phyloP scores from a whole-genome alignment of 176 grass and related monocot species.

The Oryza australiensis region DNA sequence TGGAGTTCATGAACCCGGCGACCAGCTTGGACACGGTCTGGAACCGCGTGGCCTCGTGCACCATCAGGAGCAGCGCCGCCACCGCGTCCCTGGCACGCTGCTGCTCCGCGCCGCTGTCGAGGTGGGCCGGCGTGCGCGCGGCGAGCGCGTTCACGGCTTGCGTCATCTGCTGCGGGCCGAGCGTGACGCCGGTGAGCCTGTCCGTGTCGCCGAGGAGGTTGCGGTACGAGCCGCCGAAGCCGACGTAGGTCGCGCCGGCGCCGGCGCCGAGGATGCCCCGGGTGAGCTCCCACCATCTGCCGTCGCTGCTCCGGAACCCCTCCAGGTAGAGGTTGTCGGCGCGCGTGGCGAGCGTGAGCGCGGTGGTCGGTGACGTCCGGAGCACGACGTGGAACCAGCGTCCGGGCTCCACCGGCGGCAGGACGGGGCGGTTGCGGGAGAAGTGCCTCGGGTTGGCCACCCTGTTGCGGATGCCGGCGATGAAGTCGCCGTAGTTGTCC shows the following conservation, averaged over 20 bases:
- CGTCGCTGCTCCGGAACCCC: constrained; percentile 32
- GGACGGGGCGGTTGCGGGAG: constrained; percentile 31
- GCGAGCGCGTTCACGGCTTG: constrained; percentile 26
- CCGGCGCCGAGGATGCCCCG: background rate
- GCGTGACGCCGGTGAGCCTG: background rate
- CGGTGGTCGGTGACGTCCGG: background rate
- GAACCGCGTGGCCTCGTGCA: background rate
- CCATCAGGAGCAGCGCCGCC: constrained; percentile 34
- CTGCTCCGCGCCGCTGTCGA: background rate
- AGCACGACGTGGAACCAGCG: constrained; percentile 41
- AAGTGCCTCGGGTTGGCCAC: constrained; percentile 23
- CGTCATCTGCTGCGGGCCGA: constrained; percentile 22
- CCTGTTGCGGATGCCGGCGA: constrained; percentile 12
- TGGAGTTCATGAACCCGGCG: constrained; percentile 14
- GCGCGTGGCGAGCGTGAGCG: constrained; percentile 27
- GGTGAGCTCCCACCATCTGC: constrained; percentile 42
- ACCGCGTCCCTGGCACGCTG: background rate
- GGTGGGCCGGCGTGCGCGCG: background rate
- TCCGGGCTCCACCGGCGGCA: constrained; percentile 17
- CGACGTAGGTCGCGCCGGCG: background rate
- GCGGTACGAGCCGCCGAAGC: background rate
- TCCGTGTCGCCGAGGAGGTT: background rate
- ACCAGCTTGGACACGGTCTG: background rate
- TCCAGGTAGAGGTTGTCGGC: constrained; percentile 45
- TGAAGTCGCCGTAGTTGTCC: constrained; percentile 30